A percentile compares a stretch with the other conserved stretches of the same genome.
phyloP scores from a whole-genome alignment of 345 rosid species.

The Eucalyptus microcorys region DNA sequence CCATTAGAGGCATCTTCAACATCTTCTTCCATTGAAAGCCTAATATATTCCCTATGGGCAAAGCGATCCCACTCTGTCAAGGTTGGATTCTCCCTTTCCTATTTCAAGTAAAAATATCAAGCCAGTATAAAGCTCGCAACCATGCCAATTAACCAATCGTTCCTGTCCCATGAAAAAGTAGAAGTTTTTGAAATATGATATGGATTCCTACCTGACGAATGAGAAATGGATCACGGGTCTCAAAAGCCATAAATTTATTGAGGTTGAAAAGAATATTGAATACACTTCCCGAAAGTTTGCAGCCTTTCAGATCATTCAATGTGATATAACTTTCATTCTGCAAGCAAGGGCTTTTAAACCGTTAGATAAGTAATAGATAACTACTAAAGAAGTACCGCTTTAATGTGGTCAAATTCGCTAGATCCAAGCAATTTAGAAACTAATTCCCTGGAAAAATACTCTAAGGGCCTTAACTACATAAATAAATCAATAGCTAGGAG shows the following conservation, averaged over 20 bases:
- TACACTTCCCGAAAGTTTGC: constrained; percentile 68
- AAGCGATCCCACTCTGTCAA: constrained; percentile 12
- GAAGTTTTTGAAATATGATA: neutral
- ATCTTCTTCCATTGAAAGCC: constrained; percentile 14
- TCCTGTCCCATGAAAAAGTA: neutral
- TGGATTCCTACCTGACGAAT: constrained; percentile 51
- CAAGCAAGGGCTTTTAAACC: neutral
- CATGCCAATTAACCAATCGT: neutral
- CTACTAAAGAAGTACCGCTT: neutral
- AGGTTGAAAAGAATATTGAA: constrained; percentile 88
- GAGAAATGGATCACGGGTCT: constrained; percentile 70
- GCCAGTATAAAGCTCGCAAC: neutral
- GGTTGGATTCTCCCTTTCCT: constrained; percentile 8
- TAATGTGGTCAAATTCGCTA: neutral
- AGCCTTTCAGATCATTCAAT: constrained; percentile 46
- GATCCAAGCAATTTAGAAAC: neutral
- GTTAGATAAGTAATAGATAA: neutral
- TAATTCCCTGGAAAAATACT: neutral
- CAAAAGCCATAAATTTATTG: constrained; percentile 72
- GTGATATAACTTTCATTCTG: constrained; percentile 66
- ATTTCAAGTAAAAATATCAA: neutral
- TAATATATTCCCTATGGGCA: constrained; percentile 7
- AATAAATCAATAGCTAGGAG: neutral
- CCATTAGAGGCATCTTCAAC: constrained; percentile 13
- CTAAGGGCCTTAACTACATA: neutral